These are phyloP conservation scores for Fistulinella prunicolor DNA, from an alignment of 768 basidiomycete species.

Conservation along the genomic window DNA sequence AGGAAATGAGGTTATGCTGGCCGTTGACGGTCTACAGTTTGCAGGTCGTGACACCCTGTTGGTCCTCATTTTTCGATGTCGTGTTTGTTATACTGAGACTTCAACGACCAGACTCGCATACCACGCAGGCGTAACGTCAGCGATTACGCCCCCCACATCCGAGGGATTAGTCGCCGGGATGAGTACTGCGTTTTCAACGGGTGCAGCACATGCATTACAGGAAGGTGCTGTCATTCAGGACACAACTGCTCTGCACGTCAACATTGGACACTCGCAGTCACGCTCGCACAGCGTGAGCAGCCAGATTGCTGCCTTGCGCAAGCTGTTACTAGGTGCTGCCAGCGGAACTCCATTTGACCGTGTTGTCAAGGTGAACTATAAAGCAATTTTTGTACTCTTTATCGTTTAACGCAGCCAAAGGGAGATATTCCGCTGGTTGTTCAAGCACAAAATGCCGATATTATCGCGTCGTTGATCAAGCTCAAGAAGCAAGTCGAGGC, in stretches of 20 bases:
- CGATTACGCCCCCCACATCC: conserved; percentile 55
- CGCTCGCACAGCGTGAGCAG: conserved; percentile 62
- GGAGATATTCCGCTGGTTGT: conserved; percentile 74
- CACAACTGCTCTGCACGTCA: conserved; percentile 59
- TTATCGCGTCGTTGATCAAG: conserved; percentile 72
- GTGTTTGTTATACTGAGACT: conserved; percentile 2
- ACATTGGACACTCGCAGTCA: conserved; percentile 44
- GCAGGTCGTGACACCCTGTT: conserved; percentile 57
- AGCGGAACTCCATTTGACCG: conserved; percentile 35
- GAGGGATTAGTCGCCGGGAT: conserved; percentile 53
- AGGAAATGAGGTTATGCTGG: conserved; percentile 46
- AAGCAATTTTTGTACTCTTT: neutral
- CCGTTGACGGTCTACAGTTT: conserved; percentile 73
- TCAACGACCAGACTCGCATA: conserved; percentile 56
- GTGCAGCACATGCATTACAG: conserved; percentile 53
- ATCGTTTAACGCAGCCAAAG: conserved; percentile 30
- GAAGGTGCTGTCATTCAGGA: conserved; percentile 60
- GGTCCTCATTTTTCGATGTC: conserved; percentile 15
- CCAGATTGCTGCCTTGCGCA: conserved; percentile 72
- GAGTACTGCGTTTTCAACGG: conserved; percentile 55
- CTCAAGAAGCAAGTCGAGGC: conserved; percentile 65
- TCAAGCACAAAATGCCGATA: conserved; percentile 72
- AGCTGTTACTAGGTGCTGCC: conserved; percentile 47
- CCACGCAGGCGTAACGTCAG: conserved; percentile 59
- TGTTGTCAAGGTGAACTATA: conserved; percentile 41